These are phyloP conservation scores for Camellia oleifera DNA, from an alignment of 179 eudicot species.

Conservation along the genomic window DNA sequence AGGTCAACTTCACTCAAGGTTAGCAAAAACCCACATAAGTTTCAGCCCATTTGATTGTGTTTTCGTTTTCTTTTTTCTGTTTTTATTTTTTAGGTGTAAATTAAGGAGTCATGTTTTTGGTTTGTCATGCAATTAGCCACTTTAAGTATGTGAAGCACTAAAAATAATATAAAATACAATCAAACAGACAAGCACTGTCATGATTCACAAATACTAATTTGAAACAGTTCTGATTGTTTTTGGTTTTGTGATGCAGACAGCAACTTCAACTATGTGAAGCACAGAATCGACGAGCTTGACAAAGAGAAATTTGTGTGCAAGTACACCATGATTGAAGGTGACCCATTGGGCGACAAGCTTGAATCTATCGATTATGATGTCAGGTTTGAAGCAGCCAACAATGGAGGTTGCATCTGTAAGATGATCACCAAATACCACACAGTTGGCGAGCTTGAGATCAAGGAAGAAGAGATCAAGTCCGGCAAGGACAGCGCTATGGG, in stretches of 20 bases:
- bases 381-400: constrained; percentile 12
- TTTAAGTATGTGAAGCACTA: too few relatives aligned
- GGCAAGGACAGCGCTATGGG: constrained; percentile 16
- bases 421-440: constrained; percentile 19
- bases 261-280: constrained; percentile 23
- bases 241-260: constrained; percentile 9
- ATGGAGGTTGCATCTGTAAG: constrained; percentile 25
- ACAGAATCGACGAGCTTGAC: constrained; percentile 21
- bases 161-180: too few relatives aligned
- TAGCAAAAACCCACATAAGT: neutral
- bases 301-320: constrained; percentile 16
- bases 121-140: neutral
- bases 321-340: constrained; percentile 29
- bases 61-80: neutral
- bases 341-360: constrained; percentile 11
- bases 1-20: constrained; percentile 31
- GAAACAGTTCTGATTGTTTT: too few relatives aligned
- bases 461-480: constrained; percentile 21
- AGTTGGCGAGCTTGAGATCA: constrained; percentile 6
- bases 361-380: constrained; percentile 20
- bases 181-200: too few relatives aligned
- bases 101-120: neutral
- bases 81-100: neutral
- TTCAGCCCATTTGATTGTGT: neutral
- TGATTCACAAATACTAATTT: too few relatives aligned